Evolutionary conservation across 2,329 filamentous ascomycete genomes (phyloP).

Genomic region (Neonectria coccinea): DNA sequence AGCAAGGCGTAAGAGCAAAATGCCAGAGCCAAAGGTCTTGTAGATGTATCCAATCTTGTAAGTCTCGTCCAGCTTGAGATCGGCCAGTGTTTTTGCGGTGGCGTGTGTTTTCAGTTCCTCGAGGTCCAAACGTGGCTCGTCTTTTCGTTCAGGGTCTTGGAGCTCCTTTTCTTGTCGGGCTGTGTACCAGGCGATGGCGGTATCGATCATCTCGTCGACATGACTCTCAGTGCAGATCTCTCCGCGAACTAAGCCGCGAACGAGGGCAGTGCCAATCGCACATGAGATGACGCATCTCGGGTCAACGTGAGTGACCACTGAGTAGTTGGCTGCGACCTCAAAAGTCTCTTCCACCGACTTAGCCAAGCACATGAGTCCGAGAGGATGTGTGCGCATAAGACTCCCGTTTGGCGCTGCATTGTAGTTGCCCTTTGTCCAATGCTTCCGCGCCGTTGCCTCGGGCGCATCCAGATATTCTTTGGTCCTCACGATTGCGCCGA

Average conservation of each 20-base stretch:
- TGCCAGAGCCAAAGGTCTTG: slow-evolving; percentile 62
- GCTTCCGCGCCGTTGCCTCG: slow-evolving; percentile 51
- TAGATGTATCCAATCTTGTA: slow-evolving; percentile 65
- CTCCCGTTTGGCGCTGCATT: slow-evolving; percentile 63
- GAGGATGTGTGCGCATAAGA: slow-evolving; percentile 64
- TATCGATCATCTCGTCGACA: slow-evolving; percentile 56
- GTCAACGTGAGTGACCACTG: slow-evolving; percentile 62
- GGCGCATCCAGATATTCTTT: slow-evolving; percentile 56
- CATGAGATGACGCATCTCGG: slow-evolving; percentile 64
- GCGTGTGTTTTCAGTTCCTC: slow-evolving; percentile 57
- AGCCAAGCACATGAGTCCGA: slow-evolving; percentile 60
- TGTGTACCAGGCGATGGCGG: slow-evolving; percentile 55
- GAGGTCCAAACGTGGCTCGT: slow-evolving; percentile 52
- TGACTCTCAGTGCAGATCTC: slow-evolving; percentile 56
- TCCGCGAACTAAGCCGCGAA: slow-evolving; percentile 59
- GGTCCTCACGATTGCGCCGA: slow-evolving; percentile 57
- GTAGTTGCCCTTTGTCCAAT: slow-evolving; percentile 56
- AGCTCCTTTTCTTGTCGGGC: slow-evolving; percentile 36
- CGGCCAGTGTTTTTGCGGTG: slow-evolving; percentile 51
- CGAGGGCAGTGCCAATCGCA: slow-evolving; percentile 59
- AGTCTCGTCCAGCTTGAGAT: slow-evolving; percentile 58
- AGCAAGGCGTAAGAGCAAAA: slow-evolving; percentile 57
- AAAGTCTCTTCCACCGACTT: slow-evolving; percentile 58
- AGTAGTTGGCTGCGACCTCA: slow-evolving; percentile 55
- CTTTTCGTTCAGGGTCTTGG: slow-evolving; percentile 40